These are phyloP conservation scores for Effrenium voratum DNA, from an alignment of 73 alveolate species.

Conservation along the genomic window DNA sequence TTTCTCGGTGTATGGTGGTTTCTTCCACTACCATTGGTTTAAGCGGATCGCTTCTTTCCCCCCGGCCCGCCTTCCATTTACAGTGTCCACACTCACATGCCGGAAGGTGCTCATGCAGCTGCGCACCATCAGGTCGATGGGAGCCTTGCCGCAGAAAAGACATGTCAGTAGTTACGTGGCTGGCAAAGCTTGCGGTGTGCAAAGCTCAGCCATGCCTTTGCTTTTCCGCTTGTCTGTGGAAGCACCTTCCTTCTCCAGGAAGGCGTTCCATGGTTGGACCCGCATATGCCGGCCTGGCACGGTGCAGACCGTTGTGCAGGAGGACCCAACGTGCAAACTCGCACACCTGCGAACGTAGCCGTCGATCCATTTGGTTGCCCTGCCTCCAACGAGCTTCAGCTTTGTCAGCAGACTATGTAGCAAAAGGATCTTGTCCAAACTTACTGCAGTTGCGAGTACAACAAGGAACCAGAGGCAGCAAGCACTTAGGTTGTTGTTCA, in stretches of 20 bases:
- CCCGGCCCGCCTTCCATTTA: too few relatives aligned
- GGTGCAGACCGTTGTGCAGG: constrained; percentile 48
- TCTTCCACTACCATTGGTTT: too few relatives aligned
- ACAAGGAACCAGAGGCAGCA: background rate
- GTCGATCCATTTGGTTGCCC: background rate
- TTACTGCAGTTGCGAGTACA: background rate
- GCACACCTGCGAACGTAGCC: too few relatives aligned
- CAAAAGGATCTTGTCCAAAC: too few relatives aligned
- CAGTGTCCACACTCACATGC: background rate
- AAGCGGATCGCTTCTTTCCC: too few relatives aligned
- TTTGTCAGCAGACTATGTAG: too few relatives aligned
- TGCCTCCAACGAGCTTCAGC: background rate
- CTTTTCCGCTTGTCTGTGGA: too few relatives aligned
- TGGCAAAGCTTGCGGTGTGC: background rate
- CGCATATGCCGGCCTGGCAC: constrained; percentile 83
- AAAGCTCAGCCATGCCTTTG: background rate
- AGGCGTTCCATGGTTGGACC: constrained; percentile 59
- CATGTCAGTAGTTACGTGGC: too few relatives aligned
- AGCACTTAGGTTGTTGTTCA: too few relatives aligned
- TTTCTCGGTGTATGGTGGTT: too few relatives aligned
- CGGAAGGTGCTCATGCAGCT: constrained; percentile 57
- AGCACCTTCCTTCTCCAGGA: too few relatives aligned
- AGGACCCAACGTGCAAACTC: too few relatives aligned
- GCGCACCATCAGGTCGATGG: constrained; percentile 62
- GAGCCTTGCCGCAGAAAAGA: background rate